Percentiles rank a stretch among this genome's conserved stretches.
Evolutionary conservation across 805 yeast species (phyloP).

Genomic region (Nakazawaea ishiwadae): DNA sequence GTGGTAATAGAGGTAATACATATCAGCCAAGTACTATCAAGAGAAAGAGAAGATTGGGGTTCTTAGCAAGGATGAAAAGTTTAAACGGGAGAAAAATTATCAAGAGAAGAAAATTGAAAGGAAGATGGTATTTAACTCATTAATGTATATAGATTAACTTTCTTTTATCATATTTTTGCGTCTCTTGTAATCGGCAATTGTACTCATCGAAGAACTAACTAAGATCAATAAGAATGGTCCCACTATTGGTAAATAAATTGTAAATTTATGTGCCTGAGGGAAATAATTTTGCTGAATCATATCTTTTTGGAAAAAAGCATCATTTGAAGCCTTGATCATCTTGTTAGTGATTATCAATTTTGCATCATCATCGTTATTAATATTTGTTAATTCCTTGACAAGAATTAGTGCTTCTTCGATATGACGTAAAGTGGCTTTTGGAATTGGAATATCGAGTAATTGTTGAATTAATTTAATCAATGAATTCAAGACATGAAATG

Average conservation of each 20-base stretch:
- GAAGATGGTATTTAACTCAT: conserved; percentile 90
- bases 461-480: conserved; percentile 63
- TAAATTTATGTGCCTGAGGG: conserved; percentile 94
- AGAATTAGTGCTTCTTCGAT: conserved; percentile 46
- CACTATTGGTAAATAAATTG: conserved; percentile 84
- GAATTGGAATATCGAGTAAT: conserved; percentile 79
- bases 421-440: conserved; percentile 58
- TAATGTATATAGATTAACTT: conserved; percentile 26
- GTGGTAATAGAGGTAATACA: conserved; percentile 89
- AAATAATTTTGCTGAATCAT: conserved; percentile 95
- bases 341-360: conserved; percentile 20
- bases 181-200: conserved; percentile 29
- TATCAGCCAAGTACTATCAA: conserved; percentile 90
- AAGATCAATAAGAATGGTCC: conserved; percentile 80
- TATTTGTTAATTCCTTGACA: conserved; percentile 33
- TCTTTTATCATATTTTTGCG: neutral
- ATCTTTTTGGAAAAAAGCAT: conserved; percentile 87
- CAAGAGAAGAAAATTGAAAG: conserved; percentile 76
- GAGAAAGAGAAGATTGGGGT: conserved; percentile 87
- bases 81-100: conserved; percentile 75
- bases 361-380: conserved; percentile 24
- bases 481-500: conserved; percentile 70
- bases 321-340: conserved; percentile 59
- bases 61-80: conserved; percentile 74
- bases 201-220: conserved; percentile 44